Base-by-base conservation (phyloP, 371 early-diverging fungal species). In the Mucor lusitanicus region DNA sequence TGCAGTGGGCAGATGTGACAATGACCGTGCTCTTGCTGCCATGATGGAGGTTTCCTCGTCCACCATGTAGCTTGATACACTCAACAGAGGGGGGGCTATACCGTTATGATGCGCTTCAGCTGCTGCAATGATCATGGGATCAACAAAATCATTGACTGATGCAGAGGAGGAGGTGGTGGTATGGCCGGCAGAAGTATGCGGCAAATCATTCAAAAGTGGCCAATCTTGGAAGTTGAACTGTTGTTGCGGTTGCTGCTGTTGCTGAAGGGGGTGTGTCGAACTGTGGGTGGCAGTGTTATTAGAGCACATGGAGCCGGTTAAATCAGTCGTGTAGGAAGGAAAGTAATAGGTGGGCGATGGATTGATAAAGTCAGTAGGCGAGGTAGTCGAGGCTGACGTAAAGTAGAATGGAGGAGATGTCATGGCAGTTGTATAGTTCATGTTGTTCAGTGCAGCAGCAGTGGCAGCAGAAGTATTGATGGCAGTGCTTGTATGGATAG, bases 111-210 rank as follows among this genome's bases (percentile, higher is more conserved):
- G 58, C 1, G 63, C 63, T 25, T 63, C 64, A n/a, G 73, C 73
- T 46, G 73, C 69, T 30, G 73, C 73, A 44, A 73, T 69, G 4
- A 73, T 65, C 73, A 73, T 73, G 15, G 73, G 73, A n/a, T 73
- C 73, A 3, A 73, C 69, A 55, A 73, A 69, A 6, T 60, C 69
- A 61, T 64, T 72, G 27, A 23, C 17, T 56, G 27, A 32, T 42
- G 27, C 33, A 6, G 50, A 40, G 23, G 46, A 17, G 11, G 50
- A 40, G 23, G 46, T 7, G 11, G 62, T 61, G 12, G 33, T 28
- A 48, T 40, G 30, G 19, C 42, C 13, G 25, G 33, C 50, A 32
- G 65, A 25, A 17, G 63, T 54, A 28, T 46, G 32, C 33, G 48
- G 59, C 50, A 68, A 50, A 58, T 63, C 64, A 25, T 50, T 59